Percentiles rank a stretch among this genome's conserved stretches.
phyloP scores from a whole-genome alignment of 192 early-diverging fungal genomes.

The Coemansia sp. region DNA sequence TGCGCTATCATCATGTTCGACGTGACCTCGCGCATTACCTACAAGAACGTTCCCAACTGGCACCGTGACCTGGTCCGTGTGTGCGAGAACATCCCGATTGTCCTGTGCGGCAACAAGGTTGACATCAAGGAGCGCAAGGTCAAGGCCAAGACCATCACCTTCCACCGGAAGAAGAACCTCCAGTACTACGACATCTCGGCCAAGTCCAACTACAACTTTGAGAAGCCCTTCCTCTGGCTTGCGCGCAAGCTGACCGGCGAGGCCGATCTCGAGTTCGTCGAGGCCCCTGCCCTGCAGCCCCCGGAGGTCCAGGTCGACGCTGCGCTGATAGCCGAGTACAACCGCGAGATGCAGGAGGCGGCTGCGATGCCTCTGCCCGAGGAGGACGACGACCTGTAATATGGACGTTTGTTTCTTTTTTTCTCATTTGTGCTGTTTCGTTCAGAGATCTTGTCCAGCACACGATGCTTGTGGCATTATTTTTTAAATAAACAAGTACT shows the following conservation, averaged over 20 bases:
- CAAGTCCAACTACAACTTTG: conserved; percentile 99
- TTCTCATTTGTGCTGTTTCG: conserved; percentile 3
- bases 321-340: conserved; percentile 73
- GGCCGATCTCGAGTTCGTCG: conserved; percentile 93
- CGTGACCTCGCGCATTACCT: conserved; percentile 98
- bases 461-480: background rate
- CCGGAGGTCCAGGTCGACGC: conserved; percentile 90
- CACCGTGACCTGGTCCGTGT: conserved; percentile 99
- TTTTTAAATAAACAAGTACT: background rate
- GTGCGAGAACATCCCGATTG: conserved; percentile 99
- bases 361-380: conserved; percentile 86
- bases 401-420: background rate
- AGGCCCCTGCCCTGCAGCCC: conserved; percentile 94
- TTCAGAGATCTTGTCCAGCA: background rate
- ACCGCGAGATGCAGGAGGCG: conserved; percentile 74
- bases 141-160: conserved; percentile 99
- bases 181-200: conserved; percentile 99
- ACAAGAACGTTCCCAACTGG: conserved; percentile 99
- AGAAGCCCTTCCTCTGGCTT: conserved; percentile 99
- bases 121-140: conserved; percentile 99
- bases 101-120: conserved; percentile 99
- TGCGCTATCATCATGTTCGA: conserved; percentile 99
- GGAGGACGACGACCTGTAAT: conserved; percentile 64
- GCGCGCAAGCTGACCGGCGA: conserved; percentile 97
- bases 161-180: conserved; percentile 99